Evolutionary conservation across 2,329 filamentous ascomycete species (phyloP).

Genomic region (Fusarium pseudocircinatum): DNA sequence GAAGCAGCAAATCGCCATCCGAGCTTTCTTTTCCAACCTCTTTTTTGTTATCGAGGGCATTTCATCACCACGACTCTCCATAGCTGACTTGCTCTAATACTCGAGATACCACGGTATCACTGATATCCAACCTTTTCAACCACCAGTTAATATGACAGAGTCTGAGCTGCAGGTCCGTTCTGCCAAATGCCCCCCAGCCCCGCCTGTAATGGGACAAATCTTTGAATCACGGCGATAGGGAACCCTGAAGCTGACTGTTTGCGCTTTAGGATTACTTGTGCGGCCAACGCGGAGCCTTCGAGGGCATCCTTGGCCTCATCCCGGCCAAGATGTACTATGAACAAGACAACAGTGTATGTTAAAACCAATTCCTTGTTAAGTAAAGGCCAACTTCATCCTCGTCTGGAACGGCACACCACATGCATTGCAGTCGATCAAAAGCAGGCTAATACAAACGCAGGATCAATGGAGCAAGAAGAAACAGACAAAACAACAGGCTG

Average conservation of each 20-base stretch:
- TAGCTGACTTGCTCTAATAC: neutral
- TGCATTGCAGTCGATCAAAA: neutral
- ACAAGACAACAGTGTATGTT: slow-evolving; percentile 82
- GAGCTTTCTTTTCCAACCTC: slow-evolving; percentile 37
- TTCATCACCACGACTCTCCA: neutral
- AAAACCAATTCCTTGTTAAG: slow-evolving; percentile 2
- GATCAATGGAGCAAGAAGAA: slow-evolving; percentile 95
- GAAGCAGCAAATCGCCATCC: slow-evolving; percentile 34
- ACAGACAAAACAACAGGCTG: slow-evolving; percentile 90
- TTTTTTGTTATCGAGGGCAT: slow-evolving; percentile 9
- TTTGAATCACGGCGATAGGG: slow-evolving; percentile 12
- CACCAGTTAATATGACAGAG: slow-evolving; percentile 52
- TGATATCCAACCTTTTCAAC: neutral
- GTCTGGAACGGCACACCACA: slow-evolving; percentile 4
- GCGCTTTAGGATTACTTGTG: slow-evolving; percentile 62
- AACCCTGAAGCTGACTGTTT: slow-evolving; percentile 35
- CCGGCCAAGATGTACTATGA: slow-evolving; percentile 92
- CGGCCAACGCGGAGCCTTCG: slow-evolving; percentile 77
- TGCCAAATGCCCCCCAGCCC: slow-evolving; percentile 39
- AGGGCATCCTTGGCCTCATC: slow-evolving; percentile 86
- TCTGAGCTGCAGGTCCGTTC: slow-evolving; percentile 59
- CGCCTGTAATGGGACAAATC: slow-evolving; percentile 34
- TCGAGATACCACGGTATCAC: neutral
- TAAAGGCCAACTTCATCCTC: slow-evolving; percentile 6
- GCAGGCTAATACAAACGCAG: slow-evolving; percentile 56